A percentile compares a stretch with the other conserved stretches of the same genome.
Evolutionary conservation across 805 yeast genomes (phyloP).

Genomic region (Peterozyma toletana): DNA sequence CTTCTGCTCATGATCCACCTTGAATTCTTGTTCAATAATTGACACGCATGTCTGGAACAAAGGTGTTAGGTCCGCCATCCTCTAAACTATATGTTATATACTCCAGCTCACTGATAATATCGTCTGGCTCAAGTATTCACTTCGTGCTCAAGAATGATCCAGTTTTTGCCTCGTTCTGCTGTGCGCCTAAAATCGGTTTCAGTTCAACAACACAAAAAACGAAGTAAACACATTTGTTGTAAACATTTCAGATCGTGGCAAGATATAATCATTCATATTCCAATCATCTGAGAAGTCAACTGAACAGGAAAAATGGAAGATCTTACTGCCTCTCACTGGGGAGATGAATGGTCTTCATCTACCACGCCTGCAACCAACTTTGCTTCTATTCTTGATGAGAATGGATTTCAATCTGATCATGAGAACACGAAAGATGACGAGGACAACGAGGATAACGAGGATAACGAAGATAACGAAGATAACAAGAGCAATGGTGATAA

Average conservation of each 20-base stretch:
- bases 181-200: no score
- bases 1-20: conserved; percentile 4
- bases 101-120: neutral
- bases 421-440: conserved; percentile 13
- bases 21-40: conserved; percentile 30
- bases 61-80: conserved; percentile 43
- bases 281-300: conserved; percentile 1
- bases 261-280: no score
- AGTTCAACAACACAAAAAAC: no score
- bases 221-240: no score
- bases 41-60: conserved; percentile 38
- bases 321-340: conserved; percentile 55
- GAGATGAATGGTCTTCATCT: conserved; percentile 40
- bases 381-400: conserved; percentile 9
- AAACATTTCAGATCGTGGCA: no score
- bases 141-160: no score
- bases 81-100: neutral
- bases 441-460: conserved; percentile 11
- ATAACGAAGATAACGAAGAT: conserved; percentile 19
- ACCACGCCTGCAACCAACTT: conserved; percentile 18
- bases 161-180: no score
- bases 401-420: conserved; percentile 5
- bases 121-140: neutral
- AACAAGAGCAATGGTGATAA: neutral
- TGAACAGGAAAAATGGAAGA: conserved; percentile 28